Evolutionary conservation across 1,284 basidiomycete species (phyloP), one percentile per base, ranked within the genome.

Genomic region (Pascua guehoae): DNA sequence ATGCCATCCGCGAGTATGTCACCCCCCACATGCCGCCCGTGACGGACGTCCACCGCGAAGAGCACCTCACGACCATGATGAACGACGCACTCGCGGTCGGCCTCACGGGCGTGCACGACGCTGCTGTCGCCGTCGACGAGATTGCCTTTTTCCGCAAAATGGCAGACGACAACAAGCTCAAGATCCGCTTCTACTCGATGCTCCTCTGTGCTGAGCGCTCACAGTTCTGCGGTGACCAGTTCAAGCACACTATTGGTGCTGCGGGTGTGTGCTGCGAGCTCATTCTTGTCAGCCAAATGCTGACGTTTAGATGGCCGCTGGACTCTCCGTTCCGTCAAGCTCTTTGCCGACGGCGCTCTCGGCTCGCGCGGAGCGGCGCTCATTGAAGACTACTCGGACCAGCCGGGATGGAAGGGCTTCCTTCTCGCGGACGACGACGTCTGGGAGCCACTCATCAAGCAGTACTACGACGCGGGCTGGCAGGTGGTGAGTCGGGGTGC

Each of bases 331-430:
- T 84, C 86, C 47, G 82, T 95, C 66, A 97, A 96, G 74, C 80
- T 96, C 2, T 88, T 90, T 68, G 82, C 85, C 10, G 54, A 69
- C 85, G 88, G 89, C 46, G 92, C 94, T 1, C 82, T 97, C 2
- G 92, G 93, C 0, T 91, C 88, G 1, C 91, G 89, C 83, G 93
- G 93, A 4, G 91, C 93, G 0, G 92, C 93, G 0, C 81, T 97
- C 58, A 79, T 90, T 15, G 83, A 88, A 43, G 89, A 91, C 12
- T 97, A 96, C 70, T 81, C 85, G 0, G 92, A 95, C 75, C 84
- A 86, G 38, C 85, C 87, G 0, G 81, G 82, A 1, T 85, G 83
- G 18, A 79, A 71, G 24, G 92, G 91, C 0, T 80, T 90, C 56
- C 81, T 94, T 79, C 81, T 84, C 40, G 80, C 79, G 48, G 78